These are phyloP conservation scores for Thyridium curvatum DNA, from an alignment of 2,329 filamentous ascomycete species.

Conservation along the genomic window DNA sequence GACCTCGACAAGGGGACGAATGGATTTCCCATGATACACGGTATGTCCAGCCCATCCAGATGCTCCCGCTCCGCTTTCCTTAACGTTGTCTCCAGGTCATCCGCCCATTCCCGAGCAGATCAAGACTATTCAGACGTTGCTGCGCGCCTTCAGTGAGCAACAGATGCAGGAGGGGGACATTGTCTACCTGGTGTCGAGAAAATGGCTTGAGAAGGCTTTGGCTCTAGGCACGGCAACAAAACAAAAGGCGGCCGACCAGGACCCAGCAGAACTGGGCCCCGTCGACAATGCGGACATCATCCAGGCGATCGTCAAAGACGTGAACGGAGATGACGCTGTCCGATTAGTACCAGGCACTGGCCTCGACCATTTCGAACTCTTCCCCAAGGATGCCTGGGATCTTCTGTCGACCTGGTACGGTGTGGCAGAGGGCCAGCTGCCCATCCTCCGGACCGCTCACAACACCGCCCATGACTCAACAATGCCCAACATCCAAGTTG, in stretches of 20 bases:
- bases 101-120: constrained; percentile 56
- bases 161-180: constrained; percentile 64
- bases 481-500: constrained; percentile 68
- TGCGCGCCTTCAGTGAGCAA: constrained; percentile 42
- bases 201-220: constrained; percentile 72
- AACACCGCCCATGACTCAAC: constrained; percentile 59
- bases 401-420: constrained; percentile 80
- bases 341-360: constrained; percentile 65
- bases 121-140: constrained; percentile 59
- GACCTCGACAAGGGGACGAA: not conserved
- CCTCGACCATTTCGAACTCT: constrained; percentile 67
- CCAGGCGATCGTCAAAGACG: constrained; percentile 49
- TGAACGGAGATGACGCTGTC: constrained; percentile 53
- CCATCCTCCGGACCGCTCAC: constrained; percentile 71
- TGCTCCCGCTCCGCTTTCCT: not conserved
- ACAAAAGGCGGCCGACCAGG: constrained; percentile 48
- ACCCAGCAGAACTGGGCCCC: constrained; percentile 61
- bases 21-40: too few relatives aligned
- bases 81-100: constrained; percentile 10
- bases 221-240: constrained; percentile 56
- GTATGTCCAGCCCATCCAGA: too few relatives aligned
- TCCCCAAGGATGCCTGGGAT: constrained; percentile 77
- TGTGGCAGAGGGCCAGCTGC: constrained; percentile 58
- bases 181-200: constrained; percentile 70
- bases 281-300: constrained; percentile 85